Conservation (phyloP, 257 asterid genomes). For the Nicotiana sylvestris region DNA sequence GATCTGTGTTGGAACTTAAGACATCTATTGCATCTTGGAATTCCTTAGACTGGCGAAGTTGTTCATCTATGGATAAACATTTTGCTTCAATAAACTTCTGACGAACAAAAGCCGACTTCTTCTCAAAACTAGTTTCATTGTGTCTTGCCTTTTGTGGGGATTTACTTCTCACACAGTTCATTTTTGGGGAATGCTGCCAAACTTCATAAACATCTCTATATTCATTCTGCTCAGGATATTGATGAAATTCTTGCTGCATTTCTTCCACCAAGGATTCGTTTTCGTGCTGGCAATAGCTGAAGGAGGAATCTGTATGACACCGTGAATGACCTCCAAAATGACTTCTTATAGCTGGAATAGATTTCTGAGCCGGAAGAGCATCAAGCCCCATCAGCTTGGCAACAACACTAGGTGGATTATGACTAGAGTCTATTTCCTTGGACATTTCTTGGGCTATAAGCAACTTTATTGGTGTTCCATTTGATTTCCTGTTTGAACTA, state of each 20-base stretch:
- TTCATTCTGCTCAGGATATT: conserved; percentile 43
- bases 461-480: conserved; percentile 27
- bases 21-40: conserved; percentile 90
- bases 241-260: conserved; percentile 26
- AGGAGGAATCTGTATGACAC: conserved; percentile 57
- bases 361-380: conserved; percentile 24
- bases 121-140: conserved; percentile 37
- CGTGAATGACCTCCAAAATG: conserved; percentile 45
- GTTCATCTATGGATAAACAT: conserved; percentile 73
- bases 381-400: conserved; percentile 39
- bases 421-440: conserved; percentile 20
- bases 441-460: conserved; percentile 33
- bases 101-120: conserved; percentile 77
- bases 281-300: conserved; percentile 63
- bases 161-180: conserved; percentile 26
- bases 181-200: conserved; percentile 50
- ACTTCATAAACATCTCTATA: conserved; percentile 65
- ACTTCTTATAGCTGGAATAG: conserved; percentile 8
- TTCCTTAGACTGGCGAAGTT: conserved; percentile 74
- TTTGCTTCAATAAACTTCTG: conserved; percentile 91
- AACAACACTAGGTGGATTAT: conserved; percentile 28
- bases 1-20: conserved; percentile 77
- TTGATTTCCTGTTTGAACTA: conserved; percentile 16
- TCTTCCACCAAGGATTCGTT: conserved; percentile 37
- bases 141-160: conserved; percentile 48